Conservation (phyloP, 805 yeast genomes). For the Metschnikowia bowlesiae region DNA sequence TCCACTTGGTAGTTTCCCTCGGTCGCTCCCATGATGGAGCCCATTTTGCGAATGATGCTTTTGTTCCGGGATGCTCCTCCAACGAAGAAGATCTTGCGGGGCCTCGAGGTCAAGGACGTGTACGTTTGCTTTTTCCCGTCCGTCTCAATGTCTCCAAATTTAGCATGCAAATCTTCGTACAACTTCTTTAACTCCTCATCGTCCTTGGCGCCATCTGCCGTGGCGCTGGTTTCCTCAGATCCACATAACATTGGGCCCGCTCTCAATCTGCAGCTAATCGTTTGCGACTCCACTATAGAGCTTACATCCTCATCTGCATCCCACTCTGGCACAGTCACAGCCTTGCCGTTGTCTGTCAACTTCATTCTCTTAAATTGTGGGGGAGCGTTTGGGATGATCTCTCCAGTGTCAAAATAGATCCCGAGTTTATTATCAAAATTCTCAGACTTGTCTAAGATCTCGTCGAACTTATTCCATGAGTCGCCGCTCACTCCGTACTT, state of each 20-base stretch:
- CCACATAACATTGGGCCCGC: slow-evolving; percentile 68
- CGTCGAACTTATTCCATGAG: slow-evolving; percentile 62
- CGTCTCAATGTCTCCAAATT: slow-evolving; percentile 42
- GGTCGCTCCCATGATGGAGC: slow-evolving; percentile 63
- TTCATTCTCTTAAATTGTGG: slow-evolving; percentile 57
- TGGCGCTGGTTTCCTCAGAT: slow-evolving; percentile 3
- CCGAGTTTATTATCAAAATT: slow-evolving; percentile 53
- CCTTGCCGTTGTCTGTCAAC: slow-evolving; percentile 26
- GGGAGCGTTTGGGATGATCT: slow-evolving; percentile 78
- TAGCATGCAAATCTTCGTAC: slow-evolving; percentile 24
- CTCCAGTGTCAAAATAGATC: slow-evolving; percentile 84
- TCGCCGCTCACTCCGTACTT: slow-evolving; percentile 31
- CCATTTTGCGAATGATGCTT: slow-evolving; percentile 64
- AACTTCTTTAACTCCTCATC: slow-evolving; percentile 10
- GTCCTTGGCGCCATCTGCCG: slow-evolving; percentile 1
- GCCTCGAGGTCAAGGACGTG: slow-evolving; percentile 47
- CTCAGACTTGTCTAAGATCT: slow-evolving; percentile 39
- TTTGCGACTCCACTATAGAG: slow-evolving; percentile 82
- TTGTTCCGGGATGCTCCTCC: slow-evolving; percentile 82
- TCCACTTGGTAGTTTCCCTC: slow-evolving; percentile 67
- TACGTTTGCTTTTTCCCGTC: slow-evolving; percentile 47
- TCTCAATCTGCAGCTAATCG: slow-evolving; percentile 76
- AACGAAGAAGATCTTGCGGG: slow-evolving; percentile 71
- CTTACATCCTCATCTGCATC: slow-evolving; percentile 60
- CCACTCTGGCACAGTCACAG: slow-evolving; percentile 32